Base-by-base conservation (phyloP, 148 eudicot genomes). In the Agrostemma githago region DNA sequence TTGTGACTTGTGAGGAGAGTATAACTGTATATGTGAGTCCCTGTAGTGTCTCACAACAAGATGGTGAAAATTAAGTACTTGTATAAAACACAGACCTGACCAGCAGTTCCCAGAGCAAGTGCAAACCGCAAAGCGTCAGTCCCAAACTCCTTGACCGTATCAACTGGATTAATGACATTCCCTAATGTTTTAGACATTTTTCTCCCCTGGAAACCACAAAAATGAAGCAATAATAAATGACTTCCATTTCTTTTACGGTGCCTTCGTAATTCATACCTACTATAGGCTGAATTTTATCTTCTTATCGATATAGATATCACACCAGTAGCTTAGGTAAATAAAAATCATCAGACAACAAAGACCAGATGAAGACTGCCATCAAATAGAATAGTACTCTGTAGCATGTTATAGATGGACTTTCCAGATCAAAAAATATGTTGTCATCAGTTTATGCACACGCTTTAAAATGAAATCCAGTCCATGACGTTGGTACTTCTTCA, bases 121-220 rank as follows among this genome's bases (percentile, higher is more conserved):
- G 97, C 86, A 78, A 96, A 96, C 39, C 99, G 88, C 63, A 96
- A 81, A 72, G 99, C 99, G 84, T 96, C 99, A 19, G 96, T 90
- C 71, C 99, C 99, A 68, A 84, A 96, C 70, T 92, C 99, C 77
- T 84, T 79, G 75, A 96, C 82, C 40, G 94, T 90, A 75, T 92
- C 97, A 80, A 96, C 80, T 67, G 99, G 99, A 79, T 96, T 94
- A 74, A 90, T 88, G 69, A 96, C 99, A 83, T 96, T 96, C 64
- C 99, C 99, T 74, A 92, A 73, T 44, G 97, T 79, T 85, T 96
- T 96, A 44, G 99, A 96, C 99, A 96, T 96, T 82, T 96, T 96
- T 58, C 97, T 80, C 19, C 99, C 99, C 97, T 96, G 83, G 0
- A 86, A 76, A 68, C 72, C 74, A 4, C 57, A 8, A 44, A 16